phyloP scores from a whole-genome alignment of 148 eudicot species.

The Rhododendron kiyosumense region DNA sequence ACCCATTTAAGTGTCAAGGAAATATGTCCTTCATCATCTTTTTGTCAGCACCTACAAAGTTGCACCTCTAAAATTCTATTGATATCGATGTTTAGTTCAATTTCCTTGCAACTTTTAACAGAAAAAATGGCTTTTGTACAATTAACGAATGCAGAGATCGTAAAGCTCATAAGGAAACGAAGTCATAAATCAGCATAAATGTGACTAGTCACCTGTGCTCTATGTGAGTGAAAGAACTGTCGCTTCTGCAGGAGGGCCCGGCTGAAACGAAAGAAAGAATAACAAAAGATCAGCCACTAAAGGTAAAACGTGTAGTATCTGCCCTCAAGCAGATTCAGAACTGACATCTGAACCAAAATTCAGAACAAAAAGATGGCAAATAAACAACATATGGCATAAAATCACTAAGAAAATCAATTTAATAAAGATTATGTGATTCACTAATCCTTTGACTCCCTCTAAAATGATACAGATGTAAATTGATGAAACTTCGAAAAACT shows the following conservation, averaged over 20 bases:
- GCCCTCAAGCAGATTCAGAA: background rate
- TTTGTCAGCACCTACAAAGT: background rate
- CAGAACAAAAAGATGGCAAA: background rate
- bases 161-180: background rate
- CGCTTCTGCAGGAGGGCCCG: conserved; percentile 84
- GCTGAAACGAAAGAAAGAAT: conserved; percentile 35
- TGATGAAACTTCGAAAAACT: background rate
- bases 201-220: conserved; percentile 71
- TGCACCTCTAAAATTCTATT: background rate
- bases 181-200: background rate
- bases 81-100: background rate
- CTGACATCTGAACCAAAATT: background rate
- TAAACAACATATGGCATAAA: background rate
- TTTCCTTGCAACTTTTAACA: background rate
- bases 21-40: background rate
- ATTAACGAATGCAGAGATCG: background rate
- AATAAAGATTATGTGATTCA: too few relatives aligned
- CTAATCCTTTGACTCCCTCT: background rate
- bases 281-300: background rate
- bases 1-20: background rate
- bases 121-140: background rate
- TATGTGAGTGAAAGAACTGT: conserved; percentile 94
- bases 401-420: background rate
- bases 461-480: background rate
- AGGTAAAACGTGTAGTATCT: background rate